Percentiles rank a stretch among this genome's conserved stretches.
phyloP scores from a whole-genome alignment of 2,329 filamentous ascomycete species.

The Paraphaeosphaeria minitans region DNA sequence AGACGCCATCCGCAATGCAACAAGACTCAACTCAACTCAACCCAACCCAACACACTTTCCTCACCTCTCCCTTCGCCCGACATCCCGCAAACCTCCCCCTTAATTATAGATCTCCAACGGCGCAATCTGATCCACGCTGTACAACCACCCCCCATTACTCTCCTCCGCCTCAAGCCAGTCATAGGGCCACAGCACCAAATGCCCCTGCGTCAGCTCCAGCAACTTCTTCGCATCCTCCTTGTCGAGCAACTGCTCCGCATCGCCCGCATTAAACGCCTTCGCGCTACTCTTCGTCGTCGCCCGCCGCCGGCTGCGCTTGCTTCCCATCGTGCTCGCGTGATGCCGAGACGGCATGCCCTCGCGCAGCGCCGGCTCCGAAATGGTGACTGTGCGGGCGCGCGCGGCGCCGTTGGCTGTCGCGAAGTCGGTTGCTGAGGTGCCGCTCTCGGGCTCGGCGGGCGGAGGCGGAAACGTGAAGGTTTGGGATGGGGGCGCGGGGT shows the following conservation, averaged over 20 bases:
- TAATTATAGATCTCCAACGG: slow-evolving; percentile 84
- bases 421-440: slow-evolving; percentile 14
- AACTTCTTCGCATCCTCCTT: slow-evolving; percentile 77
- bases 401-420: slow-evolving; percentile 16
- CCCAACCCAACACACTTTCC: too few species aligned
- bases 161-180: slow-evolving; percentile 89
- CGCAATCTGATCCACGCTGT: slow-evolving; percentile 93
- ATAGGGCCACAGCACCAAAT: slow-evolving; percentile 90
- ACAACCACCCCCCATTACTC: slow-evolving; percentile 92
- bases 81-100: too few species aligned
- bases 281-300: slow-evolving; percentile 72
- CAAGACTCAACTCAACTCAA: too few species aligned
- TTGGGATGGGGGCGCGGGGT: slow-evolving; percentile 23
- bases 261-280: slow-evolving; percentile 66
- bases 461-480: slow-evolving; percentile 40
- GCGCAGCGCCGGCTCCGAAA: slow-evolving; percentile 33
- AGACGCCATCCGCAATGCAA: slow-evolving; percentile 8
- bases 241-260: slow-evolving; percentile 80
- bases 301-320: slow-evolving; percentile 61
- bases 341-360: slow-evolving; percentile 13
- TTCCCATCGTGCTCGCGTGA: slow-evolving; percentile 20
- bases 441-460: slow-evolving; percentile 37
- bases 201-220: slow-evolving; percentile 80
- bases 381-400: slow-evolving; percentile 45
- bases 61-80: too few species aligned